Percentiles rank a stretch among this genome's conserved stretches.
Conservation (phyloP, 1,139 yeast species). For the Candida tropicalis region DNA sequence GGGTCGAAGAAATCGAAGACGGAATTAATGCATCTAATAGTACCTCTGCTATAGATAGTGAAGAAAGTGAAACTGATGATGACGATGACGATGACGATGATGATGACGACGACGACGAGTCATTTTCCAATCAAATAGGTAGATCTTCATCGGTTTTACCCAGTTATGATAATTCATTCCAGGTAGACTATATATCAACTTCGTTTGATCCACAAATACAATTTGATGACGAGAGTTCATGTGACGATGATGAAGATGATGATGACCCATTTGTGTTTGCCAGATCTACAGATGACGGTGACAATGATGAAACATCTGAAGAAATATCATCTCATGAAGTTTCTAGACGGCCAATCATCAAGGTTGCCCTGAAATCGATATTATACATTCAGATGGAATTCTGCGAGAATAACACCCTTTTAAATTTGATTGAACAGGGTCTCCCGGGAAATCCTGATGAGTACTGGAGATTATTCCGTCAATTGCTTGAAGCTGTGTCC, state of each 20-base stretch:
- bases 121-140: slow-evolving; percentile 13
- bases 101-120: slow-evolving; percentile 5
- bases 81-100: slow-evolving; percentile 18
- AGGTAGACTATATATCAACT: slow-evolving; percentile 66
- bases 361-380: slow-evolving; percentile 44
- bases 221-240: slow-evolving; percentile 50
- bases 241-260: slow-evolving; percentile 25
- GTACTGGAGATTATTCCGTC: slow-evolving; percentile 88
- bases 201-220: slow-evolving; percentile 64
- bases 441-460: slow-evolving; percentile 73
- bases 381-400: slow-evolving; percentile 95
- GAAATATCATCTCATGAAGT: slow-evolving; percentile 5
- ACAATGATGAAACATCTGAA: slow-evolving; percentile 19
- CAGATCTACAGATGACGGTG: slow-evolving; percentile 18
- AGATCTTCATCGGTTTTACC: slow-evolving; percentile 34
- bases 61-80: slow-evolving; percentile 15
- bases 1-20: slow-evolving; percentile 75
- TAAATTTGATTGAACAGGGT: slow-evolving; percentile 80
- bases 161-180: slow-evolving; percentile 41
- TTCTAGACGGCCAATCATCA: slow-evolving; percentile 1
- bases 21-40: slow-evolving; percentile 8
- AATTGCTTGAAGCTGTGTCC: slow-evolving; percentile 84
- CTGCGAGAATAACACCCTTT: slow-evolving; percentile 90
- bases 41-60: slow-evolving; percentile 5
- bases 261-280: slow-evolving; percentile 35